Evolutionary conservation across 257 asterid genomes (phyloP), one percentile per base, ranked within the genome.

Genomic region (Verbascum thapsus): DNA sequence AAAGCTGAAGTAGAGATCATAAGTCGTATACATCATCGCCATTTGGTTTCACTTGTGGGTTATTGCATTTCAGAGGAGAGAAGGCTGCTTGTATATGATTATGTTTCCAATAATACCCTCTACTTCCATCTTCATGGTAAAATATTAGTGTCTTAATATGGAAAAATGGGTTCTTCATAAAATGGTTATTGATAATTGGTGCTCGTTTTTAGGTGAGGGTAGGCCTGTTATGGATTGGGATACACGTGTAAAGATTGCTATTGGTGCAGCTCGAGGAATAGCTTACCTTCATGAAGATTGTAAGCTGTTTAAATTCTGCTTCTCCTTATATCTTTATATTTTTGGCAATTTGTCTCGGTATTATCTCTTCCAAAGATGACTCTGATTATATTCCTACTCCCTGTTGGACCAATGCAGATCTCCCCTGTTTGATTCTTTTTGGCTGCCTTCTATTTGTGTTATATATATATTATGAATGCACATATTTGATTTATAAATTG

Each of bases 221-320:
- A 78, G 75, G 69, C 89, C 88, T 52, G 90, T 78, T 62, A 62
- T 90, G 86, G 89, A 84, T 77, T 94, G 99, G 99, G 73, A 79
- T 65, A 74, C 73, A 54, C 95, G 98, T 61, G 84, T 94, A 45
- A 84, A 70, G 78, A 78, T 94, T 67, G 96, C 98, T 40, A 61
- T 85, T 41, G 99, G 98, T 75, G 96, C 94, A 52, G 99, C 99
- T 84, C 96, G 98, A 10, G 99, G 98, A 72, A 78, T 94, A 64
- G 94, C 96, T 67, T 94, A 94, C 81, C 96, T 94, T 66, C 99
- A 94, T 61, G 99, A 94, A 83, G 99, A 94, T 74, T 94, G 99
- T 94, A 86, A 82, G 83, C 53, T 66, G 44, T 61, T 60, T 16
- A n/a, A 44, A 41, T 17, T 23, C 30, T 60, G 37, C 64, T 69